These are phyloP conservation scores for Sarocladium oryzae DNA, from an alignment of 2,329 filamentous ascomycete genomes.

Conservation along the genomic window DNA sequence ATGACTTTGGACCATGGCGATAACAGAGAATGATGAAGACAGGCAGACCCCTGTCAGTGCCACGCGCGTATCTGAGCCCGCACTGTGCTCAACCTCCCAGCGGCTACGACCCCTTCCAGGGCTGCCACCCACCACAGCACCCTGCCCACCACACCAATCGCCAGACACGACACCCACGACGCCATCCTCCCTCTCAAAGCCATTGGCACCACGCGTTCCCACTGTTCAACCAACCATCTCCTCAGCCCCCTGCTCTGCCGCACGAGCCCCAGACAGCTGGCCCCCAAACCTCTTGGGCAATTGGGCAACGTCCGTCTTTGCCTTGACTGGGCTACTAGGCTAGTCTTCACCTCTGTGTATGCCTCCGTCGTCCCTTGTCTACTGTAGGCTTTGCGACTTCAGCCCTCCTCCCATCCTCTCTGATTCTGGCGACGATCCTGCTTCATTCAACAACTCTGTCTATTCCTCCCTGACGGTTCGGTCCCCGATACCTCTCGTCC, in stretches of 20 bases:
- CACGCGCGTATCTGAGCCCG: conserved; percentile 7
- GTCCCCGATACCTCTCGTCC: not conserved
- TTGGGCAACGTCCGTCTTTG: conserved; percentile 8
- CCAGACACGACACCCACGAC: conserved; percentile 1
- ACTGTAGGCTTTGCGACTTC: not conserved
- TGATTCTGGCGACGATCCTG: not conserved
- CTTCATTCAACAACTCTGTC: not conserved
- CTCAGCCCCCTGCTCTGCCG: not conserved
- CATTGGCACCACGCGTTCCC: not conserved
- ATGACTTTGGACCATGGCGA: too few species aligned
- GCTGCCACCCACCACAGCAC: not conserved
- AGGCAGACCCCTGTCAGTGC: not conserved
- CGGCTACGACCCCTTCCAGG: not conserved
- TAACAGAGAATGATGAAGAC: too few species aligned
- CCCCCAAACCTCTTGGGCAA: conserved; percentile 1
- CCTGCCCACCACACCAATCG: conserved; percentile 5
- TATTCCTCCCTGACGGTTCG: not conserved
- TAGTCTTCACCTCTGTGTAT: conserved; percentile 1
- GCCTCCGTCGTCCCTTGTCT: not conserved
- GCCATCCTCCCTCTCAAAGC: not conserved
- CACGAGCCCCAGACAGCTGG: conserved; percentile 1
- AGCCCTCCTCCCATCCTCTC: not conserved
- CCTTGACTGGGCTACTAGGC: not conserved
- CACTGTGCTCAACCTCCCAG: conserved; percentile 2
- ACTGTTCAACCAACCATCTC: not conserved